phyloP scores from a whole-genome alignment of 129 eudicot genomes.

The Tagetes erecta region DNA sequence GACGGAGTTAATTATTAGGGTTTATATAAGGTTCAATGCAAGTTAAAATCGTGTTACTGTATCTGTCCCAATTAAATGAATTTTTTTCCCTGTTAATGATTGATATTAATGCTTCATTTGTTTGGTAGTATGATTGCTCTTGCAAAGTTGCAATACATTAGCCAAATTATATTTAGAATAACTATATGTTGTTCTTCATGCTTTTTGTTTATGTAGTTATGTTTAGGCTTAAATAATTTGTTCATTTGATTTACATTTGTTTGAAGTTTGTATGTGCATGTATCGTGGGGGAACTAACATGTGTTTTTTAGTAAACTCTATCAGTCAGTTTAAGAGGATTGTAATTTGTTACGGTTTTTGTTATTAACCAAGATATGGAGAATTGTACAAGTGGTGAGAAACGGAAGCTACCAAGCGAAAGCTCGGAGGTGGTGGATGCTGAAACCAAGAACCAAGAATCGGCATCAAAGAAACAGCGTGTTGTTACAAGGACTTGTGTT shows the following conservation, averaged over 20 bases:
- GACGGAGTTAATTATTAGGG: slow-evolving; percentile 3
- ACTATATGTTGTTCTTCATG: neutral
- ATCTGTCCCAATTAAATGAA: no score
- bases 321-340: slow-evolving; percentile 10
- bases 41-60: neutral
- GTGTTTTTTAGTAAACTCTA: neutral
- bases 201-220: neutral
- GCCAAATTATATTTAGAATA: neutral
- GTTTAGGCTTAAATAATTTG: neutral
- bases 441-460: slow-evolving; percentile 28
- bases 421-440: slow-evolving; percentile 27
- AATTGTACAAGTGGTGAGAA: slow-evolving; percentile 51
- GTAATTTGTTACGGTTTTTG: neutral
- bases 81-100: neutral
- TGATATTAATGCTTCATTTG: neutral
- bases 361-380: slow-evolving; percentile 40
- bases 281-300: slow-evolving; percentile 14
- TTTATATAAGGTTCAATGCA: slow-evolving; percentile 14
- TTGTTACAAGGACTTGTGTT: slow-evolving; percentile 75
- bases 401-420: slow-evolving; percentile 52
- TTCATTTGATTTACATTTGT: neutral
- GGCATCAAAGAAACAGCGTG: slow-evolving; percentile 44
- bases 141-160: neutral
- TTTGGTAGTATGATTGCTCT: neutral
- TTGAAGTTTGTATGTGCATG: slow-evolving; percentile 4